Percentiles rank a stretch among this genome's conserved stretches.
These are phyloP conservation scores for Monascus purpureus DNA, from an alignment of 495 filamentous ascomycete genomes.

Conservation along the genomic window DNA sequence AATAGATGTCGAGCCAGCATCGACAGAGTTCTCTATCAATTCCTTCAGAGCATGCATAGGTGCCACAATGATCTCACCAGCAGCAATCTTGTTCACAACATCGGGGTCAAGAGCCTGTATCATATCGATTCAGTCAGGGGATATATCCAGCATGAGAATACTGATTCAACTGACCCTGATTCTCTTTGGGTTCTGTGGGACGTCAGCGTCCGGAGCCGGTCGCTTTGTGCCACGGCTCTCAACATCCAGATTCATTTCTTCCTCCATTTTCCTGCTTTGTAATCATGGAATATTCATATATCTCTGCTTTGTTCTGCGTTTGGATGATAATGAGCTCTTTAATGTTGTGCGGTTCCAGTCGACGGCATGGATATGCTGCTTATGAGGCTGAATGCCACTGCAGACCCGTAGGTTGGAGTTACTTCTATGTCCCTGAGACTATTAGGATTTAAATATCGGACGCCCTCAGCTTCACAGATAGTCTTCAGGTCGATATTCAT, in stretches of 20 bases:
- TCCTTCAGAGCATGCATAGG: constrained; percentile 97
- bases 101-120: constrained; percentile 74
- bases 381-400: too few relatives aligned
- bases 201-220: constrained; percentile 37
- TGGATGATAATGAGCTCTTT: too few relatives aligned
- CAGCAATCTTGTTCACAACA: constrained; percentile 98
- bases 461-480: too few relatives aligned
- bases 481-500: too few relatives aligned
- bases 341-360: too few relatives aligned
- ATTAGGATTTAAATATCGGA: too few relatives aligned
- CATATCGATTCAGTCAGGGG: not conserved
- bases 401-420: too few relatives aligned
- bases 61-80: constrained; percentile 97
- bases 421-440: too few relatives aligned
- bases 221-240: constrained; percentile 49
- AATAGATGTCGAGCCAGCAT: constrained; percentile 83
- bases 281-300: too few relatives aligned
- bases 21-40: constrained; percentile 93
- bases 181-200: constrained; percentile 40
- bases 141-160: not conserved
- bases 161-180: constrained; percentile 40
- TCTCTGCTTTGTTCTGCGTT: too few relatives aligned
- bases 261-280: constrained; percentile 29
- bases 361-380: too few relatives aligned
- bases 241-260: constrained; percentile 31